These are phyloP conservation scores for Hemileia vastatrix DNA, from an alignment of 1,284 basidiomycete genomes.

Conservation along the genomic window DNA sequence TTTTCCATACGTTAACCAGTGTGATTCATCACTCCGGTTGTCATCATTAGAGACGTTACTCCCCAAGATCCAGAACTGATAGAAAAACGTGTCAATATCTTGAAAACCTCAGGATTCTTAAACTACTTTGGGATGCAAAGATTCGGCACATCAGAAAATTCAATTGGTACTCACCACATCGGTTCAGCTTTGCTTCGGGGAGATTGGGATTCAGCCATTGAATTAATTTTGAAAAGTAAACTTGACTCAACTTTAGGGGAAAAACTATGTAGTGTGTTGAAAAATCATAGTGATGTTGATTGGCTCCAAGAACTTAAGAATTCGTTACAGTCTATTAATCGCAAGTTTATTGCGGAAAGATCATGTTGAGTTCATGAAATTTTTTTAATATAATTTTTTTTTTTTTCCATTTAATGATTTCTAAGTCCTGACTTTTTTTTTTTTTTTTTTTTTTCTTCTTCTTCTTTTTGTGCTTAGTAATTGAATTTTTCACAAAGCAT, in stretches of 20 bases:
- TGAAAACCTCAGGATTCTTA: slow-evolving; percentile 81
- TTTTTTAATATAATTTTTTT: no score
- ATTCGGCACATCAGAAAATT: slow-evolving; percentile 93
- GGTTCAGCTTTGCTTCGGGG: slow-evolving; percentile 78
- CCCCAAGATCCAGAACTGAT: slow-evolving; percentile 62
- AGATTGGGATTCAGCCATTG: slow-evolving; percentile 77
- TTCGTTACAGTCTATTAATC: no score
- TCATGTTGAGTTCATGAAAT: slow-evolving; percentile 18
- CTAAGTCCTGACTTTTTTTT: no score
- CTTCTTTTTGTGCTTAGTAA: neutral
- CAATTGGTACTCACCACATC: slow-evolving; percentile 87
- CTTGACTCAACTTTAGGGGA: slow-evolving; percentile 82
- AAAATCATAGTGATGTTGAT: slow-evolving; percentile 63
- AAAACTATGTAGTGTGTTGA: slow-evolving; percentile 62
- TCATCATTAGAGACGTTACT: slow-evolving; percentile 58
- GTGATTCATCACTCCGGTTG: neutral
- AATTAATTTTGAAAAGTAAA: slow-evolving; percentile 67
- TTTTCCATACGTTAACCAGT: neutral
- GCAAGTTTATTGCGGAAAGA: slow-evolving; percentile 20
- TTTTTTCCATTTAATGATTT: no score
- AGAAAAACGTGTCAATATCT: slow-evolving; percentile 64
- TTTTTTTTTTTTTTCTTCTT: no score
- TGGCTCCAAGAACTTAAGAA: slow-evolving; percentile 65
- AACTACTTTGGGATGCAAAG: slow-evolving; percentile 99
- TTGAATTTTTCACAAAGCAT: slow-evolving; percentile 20